A percentile compares a stretch with the other conserved stretches of the same genome.
phyloP scores from a whole-genome alignment of 1,284 basidiomycete genomes.

The Sanghuangporus sanghuang region DNA sequence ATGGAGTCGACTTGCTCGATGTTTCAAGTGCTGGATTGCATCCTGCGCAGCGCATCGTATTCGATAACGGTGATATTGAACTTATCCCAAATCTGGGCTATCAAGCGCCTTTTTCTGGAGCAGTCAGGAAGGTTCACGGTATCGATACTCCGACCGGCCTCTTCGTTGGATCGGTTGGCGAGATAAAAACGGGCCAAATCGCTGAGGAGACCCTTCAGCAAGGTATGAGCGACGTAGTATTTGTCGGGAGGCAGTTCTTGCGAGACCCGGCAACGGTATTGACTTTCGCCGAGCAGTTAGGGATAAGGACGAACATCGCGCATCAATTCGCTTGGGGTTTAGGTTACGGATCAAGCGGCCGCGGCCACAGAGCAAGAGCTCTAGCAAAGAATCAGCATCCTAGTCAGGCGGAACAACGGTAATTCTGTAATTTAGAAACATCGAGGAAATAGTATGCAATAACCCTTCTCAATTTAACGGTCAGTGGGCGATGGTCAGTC shows the following conservation, averaged over 20 bases:
- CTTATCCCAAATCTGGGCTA: background rate
- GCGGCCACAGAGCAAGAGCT: background rate
- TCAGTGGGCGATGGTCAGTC: background rate
- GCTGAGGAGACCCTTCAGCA: conserved; percentile 38
- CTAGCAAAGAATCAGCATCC: background rate
- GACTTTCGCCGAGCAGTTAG: conserved; percentile 24
- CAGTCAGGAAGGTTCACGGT: conserved; percentile 32
- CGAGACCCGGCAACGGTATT: conserved; percentile 48
- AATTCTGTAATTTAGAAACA: too few species aligned
- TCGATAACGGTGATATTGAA: conserved; percentile 22
- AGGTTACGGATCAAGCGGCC: conserved; percentile 30
- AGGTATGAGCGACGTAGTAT: conserved; percentile 34
- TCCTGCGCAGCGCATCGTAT: conserved; percentile 33
- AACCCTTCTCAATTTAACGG: background rate
- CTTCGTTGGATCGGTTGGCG: conserved; percentile 43
- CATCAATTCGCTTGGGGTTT: conserved; percentile 24
- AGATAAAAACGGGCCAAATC: conserved; percentile 40
- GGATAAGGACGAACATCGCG: conserved; percentile 24
- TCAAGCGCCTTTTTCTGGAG: conserved; percentile 36
- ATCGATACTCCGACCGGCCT: conserved; percentile 25
- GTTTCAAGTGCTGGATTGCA: conserved; percentile 50
- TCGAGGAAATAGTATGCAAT: too few species aligned
- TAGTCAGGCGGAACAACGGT: too few species aligned
- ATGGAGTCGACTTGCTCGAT: conserved; percentile 56
- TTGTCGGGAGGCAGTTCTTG: conserved; percentile 51